A percentile compares a stretch with the other conserved stretches of the same genome.
These are phyloP conservation scores for Colletotrichum caudatum DNA, from an alignment of 2,329 filamentous ascomycete genomes.

Conservation along the genomic window DNA sequence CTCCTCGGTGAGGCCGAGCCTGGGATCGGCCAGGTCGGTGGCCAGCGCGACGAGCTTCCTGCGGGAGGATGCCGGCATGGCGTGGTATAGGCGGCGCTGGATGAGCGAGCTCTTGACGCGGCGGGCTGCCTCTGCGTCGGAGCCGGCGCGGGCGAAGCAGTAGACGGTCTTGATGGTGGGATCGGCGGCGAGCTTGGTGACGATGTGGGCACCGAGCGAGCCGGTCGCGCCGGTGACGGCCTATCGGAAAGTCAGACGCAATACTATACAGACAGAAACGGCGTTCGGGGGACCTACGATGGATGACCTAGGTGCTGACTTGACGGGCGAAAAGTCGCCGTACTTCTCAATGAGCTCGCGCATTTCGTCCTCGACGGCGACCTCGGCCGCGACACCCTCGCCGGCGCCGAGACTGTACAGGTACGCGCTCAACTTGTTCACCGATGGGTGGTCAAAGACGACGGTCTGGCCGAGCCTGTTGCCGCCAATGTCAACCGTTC, in stretches of 20 bases:
- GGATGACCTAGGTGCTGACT: not conserved
- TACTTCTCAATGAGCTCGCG: constrained; percentile 45
- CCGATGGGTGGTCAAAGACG: constrained; percentile 68
- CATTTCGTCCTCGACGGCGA: constrained; percentile 48
- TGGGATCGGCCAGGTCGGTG: constrained; percentile 53
- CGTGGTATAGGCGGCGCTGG: constrained; percentile 52
- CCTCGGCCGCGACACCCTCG: constrained; percentile 45
- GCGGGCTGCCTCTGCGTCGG: constrained; percentile 42
- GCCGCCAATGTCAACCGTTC: constrained; percentile 61
- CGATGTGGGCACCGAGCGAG: constrained; percentile 71
- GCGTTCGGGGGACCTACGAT: constrained; percentile 7
- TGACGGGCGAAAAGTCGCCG: constrained; percentile 8
- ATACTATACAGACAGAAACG: too few relatives aligned
- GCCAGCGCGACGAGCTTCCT: constrained; percentile 47
- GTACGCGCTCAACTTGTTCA: constrained; percentile 58
- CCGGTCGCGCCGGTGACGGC: constrained; percentile 75
- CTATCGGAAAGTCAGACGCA: constrained; percentile 38
- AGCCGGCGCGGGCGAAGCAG: constrained; percentile 62
- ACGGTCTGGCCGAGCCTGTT: constrained; percentile 65
- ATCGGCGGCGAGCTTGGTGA: constrained; percentile 69
- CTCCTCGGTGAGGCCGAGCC: constrained; percentile 54
- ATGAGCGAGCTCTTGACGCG: constrained; percentile 45
- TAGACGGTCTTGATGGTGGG: constrained; percentile 66
- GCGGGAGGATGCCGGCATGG: constrained; percentile 38
- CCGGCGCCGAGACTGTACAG: constrained; percentile 58